Percentiles rank a stretch among this genome's conserved stretches.
phyloP scores from a whole-genome alignment of 805 yeast genomes.

The Nakazawaea populi region DNA sequence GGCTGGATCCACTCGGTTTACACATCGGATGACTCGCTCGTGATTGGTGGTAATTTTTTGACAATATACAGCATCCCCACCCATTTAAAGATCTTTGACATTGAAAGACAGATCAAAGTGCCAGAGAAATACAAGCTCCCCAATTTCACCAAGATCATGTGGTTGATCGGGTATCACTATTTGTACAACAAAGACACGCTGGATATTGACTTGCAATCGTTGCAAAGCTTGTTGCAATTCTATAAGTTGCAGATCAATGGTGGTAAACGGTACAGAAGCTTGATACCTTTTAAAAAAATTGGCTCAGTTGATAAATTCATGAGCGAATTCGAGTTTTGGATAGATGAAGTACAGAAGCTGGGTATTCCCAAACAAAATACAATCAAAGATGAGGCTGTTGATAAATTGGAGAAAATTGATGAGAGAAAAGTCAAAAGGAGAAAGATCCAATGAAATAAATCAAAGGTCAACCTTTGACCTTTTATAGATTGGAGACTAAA shows the following conservation, averaged over 20 bases:
- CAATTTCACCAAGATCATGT: constrained; percentile 59
- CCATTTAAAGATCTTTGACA: constrained; percentile 54
- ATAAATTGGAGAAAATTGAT: background rate
- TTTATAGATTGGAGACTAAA: no score
- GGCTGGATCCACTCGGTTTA: constrained; percentile 93
- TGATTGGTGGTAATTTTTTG: constrained; percentile 84
- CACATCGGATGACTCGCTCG: constrained; percentile 75
- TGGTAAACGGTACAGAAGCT: constrained; percentile 8
- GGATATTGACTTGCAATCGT: constrained; percentile 16
- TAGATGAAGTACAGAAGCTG: background rate
- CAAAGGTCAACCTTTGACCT: background rate
- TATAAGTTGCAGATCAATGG: constrained; percentile 15
- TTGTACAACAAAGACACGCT: constrained; percentile 8
- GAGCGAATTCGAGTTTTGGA: constrained; percentile 18
- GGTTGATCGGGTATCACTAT: constrained; percentile 55
- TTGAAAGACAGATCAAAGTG: constrained; percentile 67
- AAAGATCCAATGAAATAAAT: background rate
- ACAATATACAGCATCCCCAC: constrained; percentile 56
- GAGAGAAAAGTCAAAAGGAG: constrained; percentile 2
- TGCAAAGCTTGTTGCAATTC: constrained; percentile 18
- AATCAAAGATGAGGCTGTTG: background rate
- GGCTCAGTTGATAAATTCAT: constrained; percentile 21
- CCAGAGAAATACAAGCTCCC: constrained; percentile 78
- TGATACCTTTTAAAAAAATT: constrained; percentile 19
- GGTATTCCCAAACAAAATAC: no score